Evolutionary conservation across 805 yeast species (phyloP).

Genomic region (Alloascoidea africana): DNA sequence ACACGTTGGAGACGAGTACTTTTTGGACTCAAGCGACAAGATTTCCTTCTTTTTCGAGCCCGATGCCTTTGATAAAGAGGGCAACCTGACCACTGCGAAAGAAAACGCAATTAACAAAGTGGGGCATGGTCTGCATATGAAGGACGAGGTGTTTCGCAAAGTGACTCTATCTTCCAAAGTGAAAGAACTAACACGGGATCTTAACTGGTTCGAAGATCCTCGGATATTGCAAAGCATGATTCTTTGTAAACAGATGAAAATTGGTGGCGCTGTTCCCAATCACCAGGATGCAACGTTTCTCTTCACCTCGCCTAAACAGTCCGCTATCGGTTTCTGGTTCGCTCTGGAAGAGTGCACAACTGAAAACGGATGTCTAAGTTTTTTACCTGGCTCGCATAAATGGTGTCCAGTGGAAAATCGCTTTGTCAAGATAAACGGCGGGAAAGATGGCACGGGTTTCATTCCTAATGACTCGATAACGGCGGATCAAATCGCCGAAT

Average conservation of each 20-base stretch:
- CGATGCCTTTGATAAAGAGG: constrained; percentile 42
- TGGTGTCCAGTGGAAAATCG: constrained; percentile 39
- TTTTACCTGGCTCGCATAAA: constrained; percentile 58
- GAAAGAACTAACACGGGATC: constrained; percentile 31
- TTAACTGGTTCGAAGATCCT: constrained; percentile 42
- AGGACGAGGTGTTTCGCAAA: constrained; percentile 30
- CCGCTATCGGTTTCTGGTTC: constrained; percentile 71
- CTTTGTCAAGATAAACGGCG: constrained; percentile 38
- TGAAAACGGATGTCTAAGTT: constrained; percentile 55
- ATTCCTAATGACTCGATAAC: constrained; percentile 17
- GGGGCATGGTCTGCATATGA: constrained; percentile 62
- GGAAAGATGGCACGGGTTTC: constrained; percentile 43
- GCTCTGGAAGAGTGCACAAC: constrained; percentile 61
- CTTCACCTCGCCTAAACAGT: constrained; percentile 54
- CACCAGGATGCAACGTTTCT: constrained; percentile 68
- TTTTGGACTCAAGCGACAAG: constrained; percentile 54
- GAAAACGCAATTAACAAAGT: constrained; percentile 55
- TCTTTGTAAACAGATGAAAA: constrained; percentile 64
- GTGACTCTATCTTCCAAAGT: constrained; percentile 38
- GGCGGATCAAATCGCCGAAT: constrained; percentile 3
- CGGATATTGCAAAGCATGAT: constrained; percentile 67
- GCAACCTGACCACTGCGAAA: constrained; percentile 36
- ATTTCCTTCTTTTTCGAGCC: constrained; percentile 57
- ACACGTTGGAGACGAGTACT: constrained; percentile 64
- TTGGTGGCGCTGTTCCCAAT: constrained; percentile 60